Percentiles rank a stretch among this genome's conserved stretches.
Conservation (phyloP, 805 yeast species). For the Candida argentea region DNA sequence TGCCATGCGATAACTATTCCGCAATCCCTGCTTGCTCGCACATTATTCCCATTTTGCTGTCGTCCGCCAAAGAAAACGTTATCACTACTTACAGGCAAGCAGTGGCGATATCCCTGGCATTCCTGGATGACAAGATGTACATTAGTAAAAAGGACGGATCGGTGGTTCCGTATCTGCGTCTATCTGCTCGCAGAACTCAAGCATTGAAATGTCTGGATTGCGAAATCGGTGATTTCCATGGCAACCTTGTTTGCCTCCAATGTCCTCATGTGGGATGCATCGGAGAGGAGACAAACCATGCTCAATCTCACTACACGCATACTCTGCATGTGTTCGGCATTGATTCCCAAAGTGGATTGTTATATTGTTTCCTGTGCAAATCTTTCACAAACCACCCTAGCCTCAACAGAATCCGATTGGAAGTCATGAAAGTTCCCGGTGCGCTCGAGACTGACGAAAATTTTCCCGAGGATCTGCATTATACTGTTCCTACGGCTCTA, state of each 20-base stretch:
- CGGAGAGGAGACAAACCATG: conserved; percentile 24
- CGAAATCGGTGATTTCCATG: conserved; percentile 25
- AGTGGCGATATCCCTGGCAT: conserved; percentile 33
- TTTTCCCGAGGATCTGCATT: conserved; percentile 6
- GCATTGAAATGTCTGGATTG: conserved; percentile 47
- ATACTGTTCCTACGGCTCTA: conserved; percentile 33
- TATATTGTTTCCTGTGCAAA: conserved; percentile 74
- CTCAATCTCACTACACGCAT: conserved; percentile 20
- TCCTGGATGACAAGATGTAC: conserved; percentile 17
- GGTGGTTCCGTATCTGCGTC: conserved; percentile 23
- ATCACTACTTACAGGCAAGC: conserved; percentile 43
- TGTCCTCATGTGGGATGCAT: conserved; percentile 73
- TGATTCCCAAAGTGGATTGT: conserved; percentile 54
- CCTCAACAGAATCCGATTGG: conserved; percentile 42
- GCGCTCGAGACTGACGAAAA: not conserved
- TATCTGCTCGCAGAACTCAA: conserved; percentile 31
- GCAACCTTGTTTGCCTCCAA: conserved; percentile 57
- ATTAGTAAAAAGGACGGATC: conserved; percentile 27
- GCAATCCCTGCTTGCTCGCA: conserved; percentile 40
- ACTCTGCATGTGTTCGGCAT: conserved; percentile 36
- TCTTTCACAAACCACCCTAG: conserved; percentile 56
- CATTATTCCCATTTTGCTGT: conserved; percentile 34
- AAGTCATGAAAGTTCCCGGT: conserved; percentile 2
- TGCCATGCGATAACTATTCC: conserved; percentile 17
- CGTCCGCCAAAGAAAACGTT: conserved; percentile 41